Conservation (phyloP, 345 rosid species). For the Camelina sativa region DNA sequence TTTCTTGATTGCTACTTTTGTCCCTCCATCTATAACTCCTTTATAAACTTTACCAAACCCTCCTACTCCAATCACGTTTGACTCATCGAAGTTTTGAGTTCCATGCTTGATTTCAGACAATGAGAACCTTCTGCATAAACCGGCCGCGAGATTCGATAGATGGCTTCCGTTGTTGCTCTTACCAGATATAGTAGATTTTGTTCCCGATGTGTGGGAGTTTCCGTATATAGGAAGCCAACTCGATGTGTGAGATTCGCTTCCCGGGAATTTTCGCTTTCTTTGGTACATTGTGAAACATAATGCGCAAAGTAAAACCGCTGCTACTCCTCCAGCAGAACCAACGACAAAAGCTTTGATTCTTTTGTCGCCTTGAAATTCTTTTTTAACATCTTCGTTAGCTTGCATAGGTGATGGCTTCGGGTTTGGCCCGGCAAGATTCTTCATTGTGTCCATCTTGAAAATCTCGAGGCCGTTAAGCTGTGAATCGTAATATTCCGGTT, state of each 20-base stretch:
- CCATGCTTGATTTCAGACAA: constrained; percentile 65
- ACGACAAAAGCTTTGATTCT: constrained; percentile 41
- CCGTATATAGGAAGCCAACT: constrained; percentile 76
- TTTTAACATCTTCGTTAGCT: constrained; percentile 38
- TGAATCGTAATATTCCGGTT: constrained; percentile 56
- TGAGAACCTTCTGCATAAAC: constrained; percentile 75
- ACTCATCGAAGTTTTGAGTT: constrained; percentile 67
- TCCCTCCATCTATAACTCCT: constrained; percentile 66
- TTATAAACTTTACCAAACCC: constrained; percentile 93
- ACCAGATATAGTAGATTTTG: constrained; percentile 62
- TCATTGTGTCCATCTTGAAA: constrained; percentile 59
- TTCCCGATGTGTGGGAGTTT: constrained; percentile 53
- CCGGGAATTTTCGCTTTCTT: constrained; percentile 42
- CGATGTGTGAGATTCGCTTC: constrained; percentile 54
- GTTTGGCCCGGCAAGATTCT: constrained; percentile 70
- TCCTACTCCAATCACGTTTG: constrained; percentile 79
- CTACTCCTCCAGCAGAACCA: constrained; percentile 70
- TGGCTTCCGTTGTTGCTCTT: constrained; percentile 53
- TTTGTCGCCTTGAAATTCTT: constrained; percentile 32
- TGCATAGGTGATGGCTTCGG: constrained; percentile 66
- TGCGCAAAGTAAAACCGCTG: constrained; percentile 57
- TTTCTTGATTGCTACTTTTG: constrained; percentile 80
- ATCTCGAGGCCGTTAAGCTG: constrained; percentile 76
- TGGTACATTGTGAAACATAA: constrained; percentile 50
- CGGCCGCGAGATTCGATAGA: constrained; percentile 61